A percentile compares a stretch with the other conserved stretches of the same genome.
These are phyloP conservation scores for Calophaca sinica DNA, from an alignment of 306 rosid species.

Conservation along the genomic window DNA sequence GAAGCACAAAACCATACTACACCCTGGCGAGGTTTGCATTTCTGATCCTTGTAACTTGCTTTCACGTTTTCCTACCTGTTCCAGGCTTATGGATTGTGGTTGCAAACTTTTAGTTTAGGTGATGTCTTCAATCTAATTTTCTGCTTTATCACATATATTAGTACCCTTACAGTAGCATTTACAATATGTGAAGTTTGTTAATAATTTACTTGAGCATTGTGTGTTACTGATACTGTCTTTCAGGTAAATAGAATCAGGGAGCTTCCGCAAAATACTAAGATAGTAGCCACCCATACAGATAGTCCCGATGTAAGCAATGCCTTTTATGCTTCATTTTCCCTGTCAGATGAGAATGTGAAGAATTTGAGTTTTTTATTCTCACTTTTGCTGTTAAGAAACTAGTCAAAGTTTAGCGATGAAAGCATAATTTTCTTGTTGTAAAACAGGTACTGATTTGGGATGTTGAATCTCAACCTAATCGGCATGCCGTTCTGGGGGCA, in stretches of 20 bases:
- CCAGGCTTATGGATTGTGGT: too few relatives aligned
- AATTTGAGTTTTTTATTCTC: background rate
- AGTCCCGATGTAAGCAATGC: slow-evolving; percentile 82
- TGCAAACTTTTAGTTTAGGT: too few relatives aligned
- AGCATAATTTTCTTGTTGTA: background rate
- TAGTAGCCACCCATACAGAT: slow-evolving; percentile 95
- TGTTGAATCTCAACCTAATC: slow-evolving; percentile 89
- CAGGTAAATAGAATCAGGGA: slow-evolving; percentile 99
- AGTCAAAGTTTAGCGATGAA: background rate
- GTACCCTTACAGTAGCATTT: background rate
- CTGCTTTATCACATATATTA: too few relatives aligned
- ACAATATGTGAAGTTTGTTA: background rate
- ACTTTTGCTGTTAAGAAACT: background rate
- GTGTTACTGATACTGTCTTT: slow-evolving; percentile 21
- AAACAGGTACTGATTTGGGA: slow-evolving; percentile 91
- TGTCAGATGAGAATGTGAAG: background rate
- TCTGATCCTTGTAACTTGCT: background rate
- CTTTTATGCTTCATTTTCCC: slow-evolving; percentile 19
- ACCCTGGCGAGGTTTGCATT: slow-evolving; percentile 93
- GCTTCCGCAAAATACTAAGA: slow-evolving; percentile 72
- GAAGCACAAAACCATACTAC: slow-evolving; percentile 90
- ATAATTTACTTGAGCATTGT: slow-evolving; percentile 12
- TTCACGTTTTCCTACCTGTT: background rate
- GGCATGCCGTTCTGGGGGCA: slow-evolving; percentile 83
- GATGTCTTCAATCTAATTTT: too few relatives aligned